Evolutionary conservation across 768 basidiomycete species (phyloP).

Genomic region (Serendipita vermifera): DNA sequence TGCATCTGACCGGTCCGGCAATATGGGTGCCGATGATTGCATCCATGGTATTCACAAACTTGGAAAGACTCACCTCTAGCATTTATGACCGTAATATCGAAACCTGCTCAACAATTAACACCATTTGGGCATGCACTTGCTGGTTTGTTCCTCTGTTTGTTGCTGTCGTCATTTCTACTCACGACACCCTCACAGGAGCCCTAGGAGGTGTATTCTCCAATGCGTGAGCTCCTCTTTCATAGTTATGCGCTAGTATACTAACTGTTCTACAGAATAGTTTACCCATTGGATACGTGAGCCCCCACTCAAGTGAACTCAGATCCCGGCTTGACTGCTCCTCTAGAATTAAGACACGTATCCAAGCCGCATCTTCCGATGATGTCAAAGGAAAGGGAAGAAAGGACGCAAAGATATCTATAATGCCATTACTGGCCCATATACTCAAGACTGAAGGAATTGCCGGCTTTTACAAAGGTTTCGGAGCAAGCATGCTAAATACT

Average conservation of each 20-base stretch:
- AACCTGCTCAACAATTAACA: conserved; percentile 54
- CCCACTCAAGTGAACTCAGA: background rate
- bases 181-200: conserved; percentile 36
- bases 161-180: background rate
- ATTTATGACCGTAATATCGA: conserved; percentile 34
- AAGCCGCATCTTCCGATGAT: conserved; percentile 53
- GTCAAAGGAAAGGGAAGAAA: conserved; percentile 34
- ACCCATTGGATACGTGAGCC: conserved; percentile 76
- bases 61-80: too few relatives aligned
- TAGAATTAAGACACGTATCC: conserved; percentile 91
- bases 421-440: conserved; percentile 53
- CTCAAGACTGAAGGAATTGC: conserved; percentile 65
- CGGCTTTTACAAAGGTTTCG: conserved; percentile 84
- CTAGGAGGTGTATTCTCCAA: conserved; percentile 88
- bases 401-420: conserved; percentile 36
- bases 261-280: conserved; percentile 52
- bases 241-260: conserved; percentile 10
- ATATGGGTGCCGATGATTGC: too few relatives aligned
- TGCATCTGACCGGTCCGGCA: too few relatives aligned
- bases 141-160: conserved; percentile 29
- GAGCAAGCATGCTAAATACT: conserved; percentile 94
- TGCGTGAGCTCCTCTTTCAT: conserved; percentile 47
- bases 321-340: background rate
- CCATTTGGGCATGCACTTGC: conserved; percentile 83
- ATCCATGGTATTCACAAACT: too few relatives aligned